A percentile compares a stretch with the other conserved stretches of the same genome.
Evolutionary conservation across 2,329 filamentous ascomycete genomes (phyloP).

Genomic region (Botrytis aclada): DNA sequence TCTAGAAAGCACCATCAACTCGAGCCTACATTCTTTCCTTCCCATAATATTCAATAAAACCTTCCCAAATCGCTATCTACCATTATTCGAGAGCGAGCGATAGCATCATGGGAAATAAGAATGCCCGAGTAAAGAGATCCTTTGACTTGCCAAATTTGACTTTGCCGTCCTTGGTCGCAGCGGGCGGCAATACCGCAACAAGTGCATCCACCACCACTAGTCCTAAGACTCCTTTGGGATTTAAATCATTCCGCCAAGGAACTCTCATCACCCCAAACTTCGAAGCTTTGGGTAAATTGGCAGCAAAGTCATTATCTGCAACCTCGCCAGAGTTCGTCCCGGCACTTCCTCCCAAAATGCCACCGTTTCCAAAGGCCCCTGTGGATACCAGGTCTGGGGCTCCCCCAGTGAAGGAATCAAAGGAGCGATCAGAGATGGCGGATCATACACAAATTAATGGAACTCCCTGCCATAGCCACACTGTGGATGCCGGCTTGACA

Average conservation of each 20-base stretch:
- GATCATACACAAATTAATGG: not conserved
- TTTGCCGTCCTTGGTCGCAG: not conserved
- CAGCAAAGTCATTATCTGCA: constrained; percentile 14
- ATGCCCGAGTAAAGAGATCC: constrained; percentile 9
- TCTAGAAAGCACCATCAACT: not conserved
- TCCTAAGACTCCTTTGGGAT: constrained; percentile 8
- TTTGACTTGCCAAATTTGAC: not conserved
- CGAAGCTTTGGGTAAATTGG: not conserved
- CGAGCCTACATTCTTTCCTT: not conserved
- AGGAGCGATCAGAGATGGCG: not conserved
- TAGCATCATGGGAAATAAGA: constrained; percentile 18
- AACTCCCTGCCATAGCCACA: not conserved
- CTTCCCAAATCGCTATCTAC: not conserved
- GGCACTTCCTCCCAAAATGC: not conserved
- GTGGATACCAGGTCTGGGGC: not conserved
- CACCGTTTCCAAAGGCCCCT: not conserved
- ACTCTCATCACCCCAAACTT: constrained; percentile 17
- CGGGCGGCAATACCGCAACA: not conserved
- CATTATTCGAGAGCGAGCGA: not conserved
- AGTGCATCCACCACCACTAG: not conserved
- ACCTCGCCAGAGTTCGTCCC: constrained; percentile 18
- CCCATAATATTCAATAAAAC: not conserved
- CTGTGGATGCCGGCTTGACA: not conserved
- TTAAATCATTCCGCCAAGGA: constrained; percentile 16
- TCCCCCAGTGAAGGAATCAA: not conserved